These are phyloP conservation scores for Mycena polygramma DNA, from an alignment of 768 basidiomycete species.

Conservation along the genomic window DNA sequence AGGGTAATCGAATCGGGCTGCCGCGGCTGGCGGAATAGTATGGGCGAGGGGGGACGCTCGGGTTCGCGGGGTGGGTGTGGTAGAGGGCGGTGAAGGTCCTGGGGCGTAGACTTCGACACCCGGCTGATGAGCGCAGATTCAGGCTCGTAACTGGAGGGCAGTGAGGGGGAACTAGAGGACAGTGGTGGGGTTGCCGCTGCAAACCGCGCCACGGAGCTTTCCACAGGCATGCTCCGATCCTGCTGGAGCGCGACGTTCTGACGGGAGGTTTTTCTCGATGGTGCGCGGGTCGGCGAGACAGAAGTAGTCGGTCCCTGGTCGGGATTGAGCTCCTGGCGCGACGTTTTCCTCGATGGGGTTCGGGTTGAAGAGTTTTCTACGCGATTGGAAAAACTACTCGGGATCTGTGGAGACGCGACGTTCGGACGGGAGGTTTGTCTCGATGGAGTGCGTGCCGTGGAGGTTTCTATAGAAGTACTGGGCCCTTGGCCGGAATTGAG, in stretches of 20 bases:
- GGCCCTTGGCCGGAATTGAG: not conserved
- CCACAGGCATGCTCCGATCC: not conserved
- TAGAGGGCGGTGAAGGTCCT: not conserved
- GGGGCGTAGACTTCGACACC: not conserved
- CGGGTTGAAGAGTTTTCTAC: not conserved
- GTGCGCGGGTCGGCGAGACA: not conserved
- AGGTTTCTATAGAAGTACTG: not conserved
- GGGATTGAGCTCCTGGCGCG: not conserved
- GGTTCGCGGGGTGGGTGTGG: slow-evolving; percentile 5
- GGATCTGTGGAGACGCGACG: too few relatives aligned
- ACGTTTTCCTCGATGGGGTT: not conserved
- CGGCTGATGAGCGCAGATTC: not conserved
- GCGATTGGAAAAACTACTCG: too few relatives aligned
- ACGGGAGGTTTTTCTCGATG: not conserved
- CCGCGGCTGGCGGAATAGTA: slow-evolving; percentile 9
- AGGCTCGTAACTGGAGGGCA: not conserved
- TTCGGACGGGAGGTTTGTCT: not conserved
- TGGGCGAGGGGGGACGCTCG: slow-evolving; percentile 6
- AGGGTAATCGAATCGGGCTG: not conserved
- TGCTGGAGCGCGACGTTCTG: not conserved
- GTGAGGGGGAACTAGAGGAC: not conserved
- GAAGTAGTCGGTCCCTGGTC: not conserved
- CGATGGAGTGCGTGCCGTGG: not conserved
- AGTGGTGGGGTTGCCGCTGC: not conserved
- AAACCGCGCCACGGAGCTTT: not conserved